Evolutionary conservation across 2,329 filamentous ascomycete genomes (phyloP).

Genomic region (Aureobasidium sp.): DNA sequence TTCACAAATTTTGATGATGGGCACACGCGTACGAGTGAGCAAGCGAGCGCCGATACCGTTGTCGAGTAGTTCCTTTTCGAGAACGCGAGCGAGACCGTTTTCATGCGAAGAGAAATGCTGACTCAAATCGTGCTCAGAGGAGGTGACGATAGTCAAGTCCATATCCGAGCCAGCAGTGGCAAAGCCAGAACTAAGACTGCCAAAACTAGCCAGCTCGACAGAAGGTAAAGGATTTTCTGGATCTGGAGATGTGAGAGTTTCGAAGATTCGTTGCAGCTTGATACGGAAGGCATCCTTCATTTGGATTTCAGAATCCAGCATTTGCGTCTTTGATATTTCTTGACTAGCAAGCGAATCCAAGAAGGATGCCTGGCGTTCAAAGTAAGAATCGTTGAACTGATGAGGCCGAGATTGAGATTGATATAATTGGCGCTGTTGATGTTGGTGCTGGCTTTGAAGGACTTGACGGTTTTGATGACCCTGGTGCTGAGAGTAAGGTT

Average conservation of each 20-base stretch:
- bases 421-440: background rate
- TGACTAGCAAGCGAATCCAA: slow-evolving; percentile 34
- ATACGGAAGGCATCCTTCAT: slow-evolving; percentile 64
- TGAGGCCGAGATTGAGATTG: slow-evolving; percentile 13
- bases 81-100: slow-evolving; percentile 55
- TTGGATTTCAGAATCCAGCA: slow-evolving; percentile 52
- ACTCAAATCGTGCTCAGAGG: slow-evolving; percentile 18
- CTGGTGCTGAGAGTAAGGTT: background rate
- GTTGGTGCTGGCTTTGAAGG: background rate
- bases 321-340: slow-evolving; percentile 52
- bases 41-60: slow-evolving; percentile 66
- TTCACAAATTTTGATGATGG: slow-evolving; percentile 81
- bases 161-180: slow-evolving; percentile 83
- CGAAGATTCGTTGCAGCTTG: slow-evolving; percentile 56
- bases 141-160: slow-evolving; percentile 72
- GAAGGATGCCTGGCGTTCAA: slow-evolving; percentile 31
- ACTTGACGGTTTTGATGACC: background rate
- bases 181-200: slow-evolving; percentile 76
- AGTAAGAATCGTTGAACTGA: slow-evolving; percentile 14
- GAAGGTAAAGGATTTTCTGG: slow-evolving; percentile 40
- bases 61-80: slow-evolving; percentile 67
- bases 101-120: slow-evolving; percentile 35
- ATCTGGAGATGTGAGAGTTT: slow-evolving; percentile 45
- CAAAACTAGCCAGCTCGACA: slow-evolving; percentile 68
- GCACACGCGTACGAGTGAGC: slow-evolving; percentile 68